Evolutionary conservation across 1,284 basidiomycete genomes (phyloP).

Genomic region (Phlebopus sp.): DNA sequence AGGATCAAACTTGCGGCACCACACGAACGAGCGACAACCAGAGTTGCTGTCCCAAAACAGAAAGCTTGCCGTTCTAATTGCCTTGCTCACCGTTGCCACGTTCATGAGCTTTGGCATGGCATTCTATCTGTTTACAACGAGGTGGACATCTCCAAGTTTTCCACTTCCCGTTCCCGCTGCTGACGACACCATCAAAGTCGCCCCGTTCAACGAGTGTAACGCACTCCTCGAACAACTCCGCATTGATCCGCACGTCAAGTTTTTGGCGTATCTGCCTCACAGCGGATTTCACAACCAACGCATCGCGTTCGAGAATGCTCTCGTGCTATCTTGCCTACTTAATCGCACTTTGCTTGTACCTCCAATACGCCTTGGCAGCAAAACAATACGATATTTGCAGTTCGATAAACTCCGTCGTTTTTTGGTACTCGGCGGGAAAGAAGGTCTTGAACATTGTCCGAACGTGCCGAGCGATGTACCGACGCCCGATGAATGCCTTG

Average conservation of each 20-base stretch:
- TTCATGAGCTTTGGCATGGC: slow-evolving; percentile 55
- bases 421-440: slow-evolving; percentile 50
- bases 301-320: slow-evolving; percentile 78
- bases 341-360: slow-evolving; percentile 76
- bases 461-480: slow-evolving; percentile 29
- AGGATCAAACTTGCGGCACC: slow-evolving; percentile 8
- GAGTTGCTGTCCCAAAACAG: slow-evolving; percentile 15
- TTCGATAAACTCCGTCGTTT: slow-evolving; percentile 54
- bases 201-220: slow-evolving; percentile 16
- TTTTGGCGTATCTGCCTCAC: slow-evolving; percentile 69
- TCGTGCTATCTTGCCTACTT: slow-evolving; percentile 62
- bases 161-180: slow-evolving; percentile 20
- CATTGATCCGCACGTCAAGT: slow-evolving; percentile 36
- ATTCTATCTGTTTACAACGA: slow-evolving; percentile 62
- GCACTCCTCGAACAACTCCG: slow-evolving; percentile 12
- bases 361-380: slow-evolving; percentile 61
- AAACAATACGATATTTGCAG: slow-evolving; percentile 59
- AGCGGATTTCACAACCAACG: slow-evolving; percentile 84
- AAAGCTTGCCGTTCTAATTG: slow-evolving; percentile 39
- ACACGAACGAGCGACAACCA: slow-evolving; percentile 11
- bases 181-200: slow-evolving; percentile 27
- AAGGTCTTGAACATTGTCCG: slow-evolving; percentile 52
- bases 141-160: slow-evolving; percentile 42
- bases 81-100: slow-evolving; percentile 46
- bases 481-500: slow-evolving; percentile 53